Percentiles rank a stretch among this genome's conserved stretches.
phyloP scores from a whole-genome alignment of 768 basidiomycete species.

The Termitomyces sp. region DNA sequence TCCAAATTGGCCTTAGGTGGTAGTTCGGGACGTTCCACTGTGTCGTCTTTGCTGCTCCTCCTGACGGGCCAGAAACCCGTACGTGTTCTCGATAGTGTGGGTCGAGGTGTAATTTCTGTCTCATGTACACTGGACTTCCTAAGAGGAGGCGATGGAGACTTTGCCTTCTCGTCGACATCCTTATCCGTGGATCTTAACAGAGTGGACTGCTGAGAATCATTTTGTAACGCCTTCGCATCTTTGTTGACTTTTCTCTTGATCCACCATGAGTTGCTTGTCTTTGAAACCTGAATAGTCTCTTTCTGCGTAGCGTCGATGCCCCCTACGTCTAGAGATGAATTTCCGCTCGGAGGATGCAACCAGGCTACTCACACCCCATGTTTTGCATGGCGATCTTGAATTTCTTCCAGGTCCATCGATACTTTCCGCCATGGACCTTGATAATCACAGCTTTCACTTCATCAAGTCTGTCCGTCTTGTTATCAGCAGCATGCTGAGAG shows the following conservation, averaged over 20 bases:
- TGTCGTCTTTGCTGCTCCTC: constrained; percentile 19
- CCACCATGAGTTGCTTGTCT: constrained; percentile 16
- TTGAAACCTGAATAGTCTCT: constrained; percentile 35
- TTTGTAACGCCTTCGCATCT: constrained; percentile 13
- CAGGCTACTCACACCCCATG: constrained; percentile 66
- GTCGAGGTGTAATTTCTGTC: constrained; percentile 4
- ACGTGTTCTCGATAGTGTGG: constrained; percentile 10
- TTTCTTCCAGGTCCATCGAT: constrained; percentile 81
- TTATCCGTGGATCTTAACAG: constrained; percentile 10
- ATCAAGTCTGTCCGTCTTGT: constrained; percentile 33
- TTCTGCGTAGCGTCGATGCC: constrained; percentile 56
- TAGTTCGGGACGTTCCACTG: constrained; percentile 20
- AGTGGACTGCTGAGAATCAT: constrained; percentile 7
- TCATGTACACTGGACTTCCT: constrained; percentile 4
- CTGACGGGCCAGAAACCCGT: constrained; percentile 20
- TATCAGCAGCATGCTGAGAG: background rate
- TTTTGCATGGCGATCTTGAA: constrained; percentile 74
- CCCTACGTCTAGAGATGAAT: constrained; percentile 37
- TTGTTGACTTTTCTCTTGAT: constrained; percentile 39
- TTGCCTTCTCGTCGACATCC: constrained; percentile 1
- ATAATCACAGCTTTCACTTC: constrained; percentile 72
- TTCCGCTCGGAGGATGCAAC: background rate
- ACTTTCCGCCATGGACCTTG: constrained; percentile 71
- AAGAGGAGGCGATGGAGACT: background rate
- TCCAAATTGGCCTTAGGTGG: constrained; percentile 24